Conservation (phyloP, 2,329 filamentous ascomycete genomes). For the Aspergillus fumigatus region DNA sequence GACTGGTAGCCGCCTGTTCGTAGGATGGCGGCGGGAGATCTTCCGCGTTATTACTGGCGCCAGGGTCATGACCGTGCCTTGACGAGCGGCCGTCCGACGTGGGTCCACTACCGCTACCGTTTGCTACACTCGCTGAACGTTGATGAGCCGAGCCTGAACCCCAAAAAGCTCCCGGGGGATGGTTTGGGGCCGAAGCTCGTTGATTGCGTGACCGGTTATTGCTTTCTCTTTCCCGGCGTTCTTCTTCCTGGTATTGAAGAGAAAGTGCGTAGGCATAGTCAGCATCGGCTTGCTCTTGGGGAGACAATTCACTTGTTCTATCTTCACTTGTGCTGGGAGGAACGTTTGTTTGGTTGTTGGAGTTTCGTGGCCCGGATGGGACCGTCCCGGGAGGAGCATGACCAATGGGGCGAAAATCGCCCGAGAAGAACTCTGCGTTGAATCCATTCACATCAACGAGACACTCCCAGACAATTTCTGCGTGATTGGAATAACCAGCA, state of each 20-base stretch:
- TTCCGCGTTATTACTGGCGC: constrained; percentile 38
- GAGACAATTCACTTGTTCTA: constrained; percentile 15
- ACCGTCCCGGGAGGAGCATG: constrained; percentile 41
- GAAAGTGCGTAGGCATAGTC: constrained; percentile 86
- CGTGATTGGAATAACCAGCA: constrained; percentile 79
- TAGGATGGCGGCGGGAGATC: constrained; percentile 61
- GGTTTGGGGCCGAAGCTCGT: constrained; percentile 18
- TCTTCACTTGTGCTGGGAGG: constrained; percentile 10
- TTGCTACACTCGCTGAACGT: constrained; percentile 19
- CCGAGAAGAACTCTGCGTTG: constrained; percentile 76
- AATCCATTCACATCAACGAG: constrained; percentile 83
- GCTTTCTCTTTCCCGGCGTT: constrained; percentile 57
- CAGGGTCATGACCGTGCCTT: constrained; percentile 15
- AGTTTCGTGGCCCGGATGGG: constrained; percentile 24
- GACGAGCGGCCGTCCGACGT: constrained; percentile 21
- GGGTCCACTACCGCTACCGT: constrained; percentile 11
- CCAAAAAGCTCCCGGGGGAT: constrained; percentile 13
- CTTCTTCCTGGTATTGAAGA: constrained; percentile 89
- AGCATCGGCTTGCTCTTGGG: constrained; percentile 63
- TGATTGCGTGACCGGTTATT: constrained; percentile 38
- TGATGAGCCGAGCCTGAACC: constrained; percentile 6
- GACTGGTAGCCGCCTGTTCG: constrained; percentile 57
- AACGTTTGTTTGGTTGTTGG: constrained; percentile 17
- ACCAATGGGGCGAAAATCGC: constrained; percentile 83
- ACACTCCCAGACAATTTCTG: constrained; percentile 95